Evolutionary conservation across 768 basidiomycete species (phyloP).

Genomic region (Russula brevipes): DNA sequence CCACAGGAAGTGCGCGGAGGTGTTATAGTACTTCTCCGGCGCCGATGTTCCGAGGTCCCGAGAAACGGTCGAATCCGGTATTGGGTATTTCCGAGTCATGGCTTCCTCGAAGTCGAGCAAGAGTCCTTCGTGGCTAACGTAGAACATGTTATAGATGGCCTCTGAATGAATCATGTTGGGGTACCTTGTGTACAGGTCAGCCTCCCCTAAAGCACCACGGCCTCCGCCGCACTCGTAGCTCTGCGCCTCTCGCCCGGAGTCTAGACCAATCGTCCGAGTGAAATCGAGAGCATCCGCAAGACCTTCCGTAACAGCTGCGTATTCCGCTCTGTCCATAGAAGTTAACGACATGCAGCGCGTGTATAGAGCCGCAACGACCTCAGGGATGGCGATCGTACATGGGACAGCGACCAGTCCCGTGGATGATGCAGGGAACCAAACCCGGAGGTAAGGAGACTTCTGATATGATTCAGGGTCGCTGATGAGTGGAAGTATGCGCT

Average conservation of each 20-base stretch:
- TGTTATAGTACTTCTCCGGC: slow-evolving; percentile 67
- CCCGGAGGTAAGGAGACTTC: slow-evolving; percentile 82
- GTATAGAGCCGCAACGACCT: slow-evolving; percentile 40
- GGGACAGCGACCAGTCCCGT: slow-evolving; percentile 84
- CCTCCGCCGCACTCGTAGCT: slow-evolving; percentile 71
- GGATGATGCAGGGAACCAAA: slow-evolving; percentile 93
- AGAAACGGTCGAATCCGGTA: slow-evolving; percentile 28
- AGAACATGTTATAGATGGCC: slow-evolving; percentile 1
- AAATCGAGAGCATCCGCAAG: slow-evolving; percentile 93
- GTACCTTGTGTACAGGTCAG: slow-evolving; percentile 90
- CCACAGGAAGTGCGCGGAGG: slow-evolving; percentile 94
- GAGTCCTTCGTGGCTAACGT: slow-evolving; percentile 78
- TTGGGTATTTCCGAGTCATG: slow-evolving; percentile 66
- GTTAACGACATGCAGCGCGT: not conserved
- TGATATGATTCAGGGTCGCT: slow-evolving; percentile 88
- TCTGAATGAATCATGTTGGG: not conserved
- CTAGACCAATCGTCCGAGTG: slow-evolving; percentile 79
- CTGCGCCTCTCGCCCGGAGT: slow-evolving; percentile 39
- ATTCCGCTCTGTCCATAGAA: slow-evolving; percentile 53
- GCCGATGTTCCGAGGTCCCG: slow-evolving; percentile 6
- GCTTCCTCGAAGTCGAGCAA: slow-evolving; percentile 92
- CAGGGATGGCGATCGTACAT: slow-evolving; percentile 80
- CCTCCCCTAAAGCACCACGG: slow-evolving; percentile 70
- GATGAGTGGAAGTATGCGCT: slow-evolving; percentile 97
- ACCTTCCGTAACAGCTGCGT: slow-evolving; percentile 77